phyloP scores from a whole-genome alignment of 805 yeast species.

The Ogataea nakhonphanomensis region DNA sequence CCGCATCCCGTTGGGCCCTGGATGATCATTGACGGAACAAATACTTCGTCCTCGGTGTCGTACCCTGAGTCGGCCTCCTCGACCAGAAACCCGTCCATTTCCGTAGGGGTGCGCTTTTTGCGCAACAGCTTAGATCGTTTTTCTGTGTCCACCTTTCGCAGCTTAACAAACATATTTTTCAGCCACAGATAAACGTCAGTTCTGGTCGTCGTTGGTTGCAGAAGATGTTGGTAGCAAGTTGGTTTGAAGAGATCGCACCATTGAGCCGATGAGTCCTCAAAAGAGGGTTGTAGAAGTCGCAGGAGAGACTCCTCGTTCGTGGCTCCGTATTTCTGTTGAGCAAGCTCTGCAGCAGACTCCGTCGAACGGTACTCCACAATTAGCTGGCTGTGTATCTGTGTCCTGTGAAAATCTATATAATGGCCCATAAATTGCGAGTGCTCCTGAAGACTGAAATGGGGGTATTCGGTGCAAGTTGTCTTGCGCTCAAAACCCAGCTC shows the following conservation, averaged over 20 bases:
- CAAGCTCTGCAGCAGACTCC: background rate
- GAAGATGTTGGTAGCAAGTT: slow-evolving; percentile 29
- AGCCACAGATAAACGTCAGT: slow-evolving; percentile 39
- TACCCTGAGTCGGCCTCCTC: slow-evolving; percentile 25
- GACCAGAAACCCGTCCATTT: slow-evolving; percentile 39
- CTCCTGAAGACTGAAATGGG: background rate
- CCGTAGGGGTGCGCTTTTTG: slow-evolving; percentile 21
- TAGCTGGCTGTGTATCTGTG: background rate
- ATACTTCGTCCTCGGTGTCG: slow-evolving; percentile 36
- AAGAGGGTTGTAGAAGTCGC: slow-evolving; percentile 3
- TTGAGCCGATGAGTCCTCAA: slow-evolving; percentile 16
- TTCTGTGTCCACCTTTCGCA: slow-evolving; percentile 27
- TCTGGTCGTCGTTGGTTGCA: slow-evolving; percentile 31
- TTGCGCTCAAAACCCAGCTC: too few relatives aligned
- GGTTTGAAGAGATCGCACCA: slow-evolving; percentile 50
- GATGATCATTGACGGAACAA: slow-evolving; percentile 61
- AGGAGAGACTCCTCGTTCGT: slow-evolving; percentile 7
- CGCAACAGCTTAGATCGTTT: slow-evolving; percentile 23
- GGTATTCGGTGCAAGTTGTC: too few relatives aligned
- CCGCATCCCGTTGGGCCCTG: slow-evolving; percentile 75
- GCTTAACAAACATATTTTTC: slow-evolving; percentile 34
- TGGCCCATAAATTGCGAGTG: slow-evolving; percentile 2
- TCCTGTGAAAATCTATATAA: slow-evolving; percentile 2
- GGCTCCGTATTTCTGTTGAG: slow-evolving; percentile 3
- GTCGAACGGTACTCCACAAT: background rate